Conservation (phyloP, 306 rosid genomes). For the Fagus sylvatica region DNA sequence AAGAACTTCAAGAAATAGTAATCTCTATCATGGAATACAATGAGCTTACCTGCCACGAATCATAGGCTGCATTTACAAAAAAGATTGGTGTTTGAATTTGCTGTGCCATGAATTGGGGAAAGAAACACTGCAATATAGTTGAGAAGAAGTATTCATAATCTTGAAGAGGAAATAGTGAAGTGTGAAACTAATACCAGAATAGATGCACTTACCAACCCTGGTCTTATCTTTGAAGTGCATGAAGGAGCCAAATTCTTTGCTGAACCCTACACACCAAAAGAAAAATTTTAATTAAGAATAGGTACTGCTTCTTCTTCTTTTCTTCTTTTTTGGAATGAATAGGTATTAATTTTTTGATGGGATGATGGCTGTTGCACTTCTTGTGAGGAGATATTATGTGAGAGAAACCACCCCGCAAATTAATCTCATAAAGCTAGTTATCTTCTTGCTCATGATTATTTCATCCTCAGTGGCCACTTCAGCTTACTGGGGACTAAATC, state of each 20-base stretch:
- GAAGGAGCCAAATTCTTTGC: conserved; percentile 73
- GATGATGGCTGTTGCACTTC: conserved; percentile 65
- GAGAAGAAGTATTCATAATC: conserved; percentile 23
- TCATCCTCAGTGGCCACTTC: conserved; percentile 68
- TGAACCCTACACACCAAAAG: conserved; percentile 49
- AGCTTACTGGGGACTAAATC: conserved; percentile 63
- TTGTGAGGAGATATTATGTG: conserved; percentile 73
- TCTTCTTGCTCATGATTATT: conserved; percentile 51
- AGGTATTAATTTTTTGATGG: no score
- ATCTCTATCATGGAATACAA: conserved; percentile 13
- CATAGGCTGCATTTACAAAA: conserved; percentile 85
- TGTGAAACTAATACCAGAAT: conserved; percentile 10
- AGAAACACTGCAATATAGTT: conserved; percentile 72
- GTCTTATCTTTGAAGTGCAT: conserved; percentile 80
- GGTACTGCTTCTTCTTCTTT: background rate
- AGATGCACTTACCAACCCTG: conserved; percentile 58
- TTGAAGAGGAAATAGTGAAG: conserved; percentile 8
- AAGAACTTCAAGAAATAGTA: conserved; percentile 5
- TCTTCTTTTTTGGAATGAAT: no score
- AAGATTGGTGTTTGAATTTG: conserved; percentile 76
- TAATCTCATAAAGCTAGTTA: conserved; percentile 44
- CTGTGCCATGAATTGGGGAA: conserved; percentile 70
- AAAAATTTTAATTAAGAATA: conserved; percentile 10
- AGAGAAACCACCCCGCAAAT: conserved; percentile 47
- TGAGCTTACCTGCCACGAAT: conserved; percentile 92